Evolutionary conservation across 768 basidiomycete genomes (phyloP), one percentile per base, ranked within the genome.

Genomic region (Suillus discolor): DNA sequence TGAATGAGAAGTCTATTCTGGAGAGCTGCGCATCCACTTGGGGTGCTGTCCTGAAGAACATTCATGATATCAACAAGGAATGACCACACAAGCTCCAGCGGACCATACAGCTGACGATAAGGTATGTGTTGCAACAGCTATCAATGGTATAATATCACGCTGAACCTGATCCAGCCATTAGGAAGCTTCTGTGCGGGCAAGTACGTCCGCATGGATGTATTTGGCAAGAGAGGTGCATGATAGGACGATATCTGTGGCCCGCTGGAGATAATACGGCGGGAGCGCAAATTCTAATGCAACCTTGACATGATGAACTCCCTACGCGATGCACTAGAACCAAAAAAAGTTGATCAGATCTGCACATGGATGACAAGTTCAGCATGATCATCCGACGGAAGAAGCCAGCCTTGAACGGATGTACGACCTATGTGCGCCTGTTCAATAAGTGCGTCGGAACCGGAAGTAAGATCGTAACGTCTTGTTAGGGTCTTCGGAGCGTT

Each of bases 1-100:
- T 87, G 67, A 79, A 79, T 6, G 87, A 88, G 67, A 71, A 75
- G 41, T 86, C 87, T 4, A 75, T 89, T 45, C 74, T 89, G 66
- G 82, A 87, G 63, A 82, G 82, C 65, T 87, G 87, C 68, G 73
- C 76, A 57, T 77, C 79, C 51, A 68, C 73, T 38, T 88, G 84
- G 88, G 75, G 66, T 20, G 78, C 54, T 23, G 34, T 75, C 54
- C 54, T 70, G 36, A 65, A 53, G 62, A 49, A 34, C 25, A 18
- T 18, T 60, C 25, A 11, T 16, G 23, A 63, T 38, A 34, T 34
- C 23, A 18, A 39, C 15, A 54, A 23, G 31, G 12, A 54, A 13
- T 62, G 62, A 62, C 36, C 15, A 25, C 4, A 3, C 25, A 36
- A 18, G 36, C 6, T 41, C 39, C 9, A 59, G 57, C 59, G 18